Percentiles rank a stretch among this genome's conserved stretches.
These are phyloP conservation scores for Bolboschoenoplectus hybrid DNA, from an alignment of 202 grass and related monocot species.

Conservation along the genomic window DNA sequence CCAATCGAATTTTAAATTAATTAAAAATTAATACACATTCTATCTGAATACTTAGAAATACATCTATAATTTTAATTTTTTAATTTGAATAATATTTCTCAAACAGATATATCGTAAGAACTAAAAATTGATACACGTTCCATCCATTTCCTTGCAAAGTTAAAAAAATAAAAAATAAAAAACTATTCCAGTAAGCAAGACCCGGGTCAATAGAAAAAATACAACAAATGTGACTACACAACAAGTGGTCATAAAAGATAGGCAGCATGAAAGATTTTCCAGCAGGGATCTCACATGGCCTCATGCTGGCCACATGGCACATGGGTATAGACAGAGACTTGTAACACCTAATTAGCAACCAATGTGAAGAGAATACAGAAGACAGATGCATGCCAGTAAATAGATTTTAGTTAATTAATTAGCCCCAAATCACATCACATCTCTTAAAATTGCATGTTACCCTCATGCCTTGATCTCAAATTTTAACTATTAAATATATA, in stretches of 20 bases:
- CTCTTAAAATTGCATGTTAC: slow-evolving; percentile 38
- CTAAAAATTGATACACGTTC: too few species aligned
- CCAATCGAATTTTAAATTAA: too few species aligned
- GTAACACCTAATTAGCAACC: slow-evolving; percentile 22
- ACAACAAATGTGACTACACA: slow-evolving; percentile 21
- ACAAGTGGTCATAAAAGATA: neutral
- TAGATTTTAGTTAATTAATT: slow-evolving; percentile 1
- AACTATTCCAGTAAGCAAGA: neutral
- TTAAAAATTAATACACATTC: too few species aligned
- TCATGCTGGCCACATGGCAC: slow-evolving; percentile 37
- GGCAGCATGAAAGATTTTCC: neutral
- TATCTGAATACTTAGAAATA: too few species aligned
- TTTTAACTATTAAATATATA: neutral
- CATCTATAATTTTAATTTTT: too few species aligned
- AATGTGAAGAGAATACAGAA: neutral
- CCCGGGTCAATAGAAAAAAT: neutral
- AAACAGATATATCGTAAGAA: too few species aligned
- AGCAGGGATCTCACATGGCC: slow-evolving; percentile 43
- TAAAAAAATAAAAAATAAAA: too few species aligned
- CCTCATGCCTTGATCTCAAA: slow-evolving; percentile 14
- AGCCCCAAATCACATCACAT: slow-evolving; percentile 21
- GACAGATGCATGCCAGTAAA: neutral
- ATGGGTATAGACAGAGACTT: slow-evolving; percentile 40
- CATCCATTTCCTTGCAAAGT: too few species aligned
- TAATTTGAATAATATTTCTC: too few species aligned